Conservation (phyloP, 2,329 filamentous ascomycete species). For the Penicillium psychrosexuale region DNA sequence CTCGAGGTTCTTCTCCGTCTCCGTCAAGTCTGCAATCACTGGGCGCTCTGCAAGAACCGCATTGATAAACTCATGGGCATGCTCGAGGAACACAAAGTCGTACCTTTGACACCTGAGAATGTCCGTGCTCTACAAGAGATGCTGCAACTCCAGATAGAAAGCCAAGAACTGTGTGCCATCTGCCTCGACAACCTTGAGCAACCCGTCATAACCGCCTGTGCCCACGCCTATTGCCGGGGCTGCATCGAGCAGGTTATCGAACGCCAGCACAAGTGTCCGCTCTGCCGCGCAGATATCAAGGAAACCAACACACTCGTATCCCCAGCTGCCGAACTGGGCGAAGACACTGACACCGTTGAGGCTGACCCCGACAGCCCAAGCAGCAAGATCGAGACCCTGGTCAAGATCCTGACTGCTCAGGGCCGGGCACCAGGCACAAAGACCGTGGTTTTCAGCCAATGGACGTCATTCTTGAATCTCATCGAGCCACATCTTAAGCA, state of each 20-base stretch:
- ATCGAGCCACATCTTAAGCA: slow-evolving; percentile 65
- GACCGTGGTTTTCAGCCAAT: slow-evolving; percentile 78
- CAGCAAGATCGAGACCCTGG: slow-evolving; percentile 76
- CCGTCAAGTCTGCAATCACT: slow-evolving; percentile 84
- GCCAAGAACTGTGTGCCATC: slow-evolving; percentile 76
- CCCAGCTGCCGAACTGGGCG: slow-evolving; percentile 58
- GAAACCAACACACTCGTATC: slow-evolving; percentile 62
- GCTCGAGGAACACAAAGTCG: slow-evolving; percentile 64
- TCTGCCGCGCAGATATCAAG: slow-evolving; percentile 70
- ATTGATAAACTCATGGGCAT: slow-evolving; percentile 69
- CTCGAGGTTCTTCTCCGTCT: slow-evolving; percentile 79
- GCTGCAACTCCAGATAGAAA: slow-evolving; percentile 72
- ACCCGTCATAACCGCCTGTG: slow-evolving; percentile 81
- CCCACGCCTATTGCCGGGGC: slow-evolving; percentile 70
- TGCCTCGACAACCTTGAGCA: slow-evolving; percentile 70
- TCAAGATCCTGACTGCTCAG: slow-evolving; percentile 70
- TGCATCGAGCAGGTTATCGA: slow-evolving; percentile 76
- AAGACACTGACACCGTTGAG: slow-evolving; percentile 47
- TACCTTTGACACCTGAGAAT: slow-evolving; percentile 71
- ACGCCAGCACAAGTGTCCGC: slow-evolving; percentile 74
- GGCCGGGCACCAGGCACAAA: slow-evolving; percentile 65
- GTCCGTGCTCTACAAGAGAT: slow-evolving; percentile 68
- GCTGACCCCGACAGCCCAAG: slow-evolving; percentile 66
- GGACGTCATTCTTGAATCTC: slow-evolving; percentile 74
- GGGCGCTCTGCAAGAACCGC: slow-evolving; percentile 73